Base-by-base conservation (phyloP, 345 rosid genomes). In the Gynandropsis gynandra region DNA sequence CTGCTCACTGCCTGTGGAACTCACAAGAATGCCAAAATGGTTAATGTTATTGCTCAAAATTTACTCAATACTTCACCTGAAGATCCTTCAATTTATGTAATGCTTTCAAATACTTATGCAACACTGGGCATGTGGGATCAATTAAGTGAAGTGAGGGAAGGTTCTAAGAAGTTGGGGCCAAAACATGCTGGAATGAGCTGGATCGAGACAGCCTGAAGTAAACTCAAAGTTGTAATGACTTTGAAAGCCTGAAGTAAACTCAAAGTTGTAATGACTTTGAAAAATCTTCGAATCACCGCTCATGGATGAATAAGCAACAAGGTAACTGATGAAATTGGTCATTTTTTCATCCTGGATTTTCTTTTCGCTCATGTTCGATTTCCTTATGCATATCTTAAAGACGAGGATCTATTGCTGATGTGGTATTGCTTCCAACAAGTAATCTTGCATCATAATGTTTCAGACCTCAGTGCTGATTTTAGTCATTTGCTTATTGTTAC, bases 131-230 rank as follows among this genome's bases (percentile, higher is more conserved):
- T 72, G 84, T 85, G 95, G 95, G 82, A 74, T 65, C 63, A 51
- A 58, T 70, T 76, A 49, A 68, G 71, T 61, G 59, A 64, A 71
- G 78, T 80, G 44, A 74, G 95, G 65, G 73, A 71, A 66, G 61
- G 72, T 58, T 69, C 73, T 10, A 79, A 71, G 72, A 47, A 58
- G 57, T 10, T 79, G 32, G 79, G 82, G 13, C 42, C 57, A 4
- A 85, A 80, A 72, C 72, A 69, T 66, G 74, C 72, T 61, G 89
- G 89, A 64, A 56, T 52, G 68, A 77, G 95, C 58, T 77, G 85
- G 87, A 70, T 80, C 18, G 80, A 70, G 70, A 60, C 70, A 35
- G 37, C 47, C 8, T 56, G 58, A 64, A 34, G 38, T 21, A 42
- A 56, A 16, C 29, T 24, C 29, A 2, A 2, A 24, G 29, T 4